Evolutionary conservation across 1,139 yeast genomes (phyloP), one percentile per base, ranked within the genome.

Genomic region (Suhomyces maxii): DNA sequence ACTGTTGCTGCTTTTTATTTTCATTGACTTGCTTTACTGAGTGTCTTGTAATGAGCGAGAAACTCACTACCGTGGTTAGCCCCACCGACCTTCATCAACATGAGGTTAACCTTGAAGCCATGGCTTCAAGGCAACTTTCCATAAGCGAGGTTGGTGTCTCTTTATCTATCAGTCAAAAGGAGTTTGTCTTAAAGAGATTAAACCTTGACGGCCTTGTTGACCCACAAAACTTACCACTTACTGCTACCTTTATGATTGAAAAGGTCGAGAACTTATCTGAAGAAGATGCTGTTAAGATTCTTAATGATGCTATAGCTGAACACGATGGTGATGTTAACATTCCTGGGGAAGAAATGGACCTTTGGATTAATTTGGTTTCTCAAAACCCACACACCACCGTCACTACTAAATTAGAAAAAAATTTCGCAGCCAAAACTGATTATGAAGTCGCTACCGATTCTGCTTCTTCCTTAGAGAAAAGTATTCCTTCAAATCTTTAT

Each of bases 151-250:
- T 68, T 13, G 72, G 65, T 61, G 23, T 60, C 41, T 48, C 57
- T 39, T 56, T 69, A 28, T 60, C 68, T 18, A 37, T 56, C 2
- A 60, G 55, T 11, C 70, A 69, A 46, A 68, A 69, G 47, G 41
- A 38, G 23, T 41, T 53, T 49, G 58, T 68, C 25, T 60, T 68
- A 49, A 59, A 50, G 41, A 57, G 70, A 43, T 57, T 68, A 42
- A 61, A 60, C 47, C 60, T 56, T 41, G 68, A 61, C 34, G 63
- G 65, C 31, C 37, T 64, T 66, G 49, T 53, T 1, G 43, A 59
- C n/a, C 55, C 64, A 46, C 69, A 65, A 7, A 64, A 69, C 40
- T 60, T 71, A 42, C 75, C 75, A 4, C 50, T 63, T n/a, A 55
- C 58, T 31, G 61, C 57, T 8, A 42, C 58, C 10, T 60, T 55